Evolutionary conservation across 2,329 filamentous ascomycete genomes (phyloP), one percentile per base, ranked within the genome.

Genomic region (Colletotrichum sp.): DNA sequence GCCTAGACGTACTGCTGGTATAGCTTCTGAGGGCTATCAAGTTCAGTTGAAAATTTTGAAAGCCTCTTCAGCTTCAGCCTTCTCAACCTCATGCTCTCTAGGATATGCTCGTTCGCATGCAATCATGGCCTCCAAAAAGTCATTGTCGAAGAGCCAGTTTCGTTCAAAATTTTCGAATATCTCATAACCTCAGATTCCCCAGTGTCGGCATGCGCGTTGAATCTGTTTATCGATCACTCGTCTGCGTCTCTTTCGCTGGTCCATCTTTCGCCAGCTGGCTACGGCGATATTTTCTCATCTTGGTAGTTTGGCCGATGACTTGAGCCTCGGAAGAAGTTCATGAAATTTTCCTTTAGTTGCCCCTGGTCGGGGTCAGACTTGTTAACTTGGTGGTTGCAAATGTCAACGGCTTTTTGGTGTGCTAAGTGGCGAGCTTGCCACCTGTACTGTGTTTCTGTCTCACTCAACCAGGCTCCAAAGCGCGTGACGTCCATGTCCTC

Each of bases 91-190:
- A 48, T 48, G 43, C 43, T 22, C n/a, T 22, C 18, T 10, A 22
- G n/a, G 43, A 48, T 48, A 48, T 48, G 43, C 43, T 48, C 43
- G 43, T 48, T 48, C 18, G n/a, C 43, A 48, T 48, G 43, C n/a
- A 48, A 48, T 48, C n/a, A 48, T 13, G n/a, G n/a, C n/a, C 43
- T 48, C n/a, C 12, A 22, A 22, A 48, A 13, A 7, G n/a, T 13
- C 10, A 22, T 22, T 9, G n/a, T 0, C 0, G 43, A 48, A 7
- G 0, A 13, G 43, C n/a, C n/a, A 0, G 43, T 22, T n/a, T 18
- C 43, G 10, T 13, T 7, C 10, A 22, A 22, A 13, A 0, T 0
- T n/a, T 18, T n/a, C n/a, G 18, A 22, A 8, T 22, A 22, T 18
- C 1, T 13, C 10, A 48, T 48, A 2, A 22, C n/a, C n/a, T 10